A percentile compares a stretch with the other conserved stretches of the same genome.
Conservation (phyloP, 768 basidiomycete species). For the Pleurotus tuoliensis region DNA sequence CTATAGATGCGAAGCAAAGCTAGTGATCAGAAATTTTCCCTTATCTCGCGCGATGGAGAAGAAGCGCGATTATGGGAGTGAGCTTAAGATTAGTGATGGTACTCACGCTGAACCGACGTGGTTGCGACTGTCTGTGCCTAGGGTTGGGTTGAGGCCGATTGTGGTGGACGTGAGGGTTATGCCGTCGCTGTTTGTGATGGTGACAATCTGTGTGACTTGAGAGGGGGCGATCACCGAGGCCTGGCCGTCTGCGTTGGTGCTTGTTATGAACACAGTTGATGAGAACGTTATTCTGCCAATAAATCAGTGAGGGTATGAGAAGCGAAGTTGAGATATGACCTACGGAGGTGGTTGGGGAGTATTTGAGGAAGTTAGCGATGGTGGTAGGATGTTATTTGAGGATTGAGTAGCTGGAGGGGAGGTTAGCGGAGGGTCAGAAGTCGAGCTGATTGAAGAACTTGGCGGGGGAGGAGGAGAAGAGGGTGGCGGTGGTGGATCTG, state of each 20-base stretch:
- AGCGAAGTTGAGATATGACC: slow-evolving; percentile 15
- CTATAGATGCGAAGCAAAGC: slow-evolving; percentile 28
- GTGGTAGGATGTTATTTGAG: too few species aligned
- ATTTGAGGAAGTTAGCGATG: too few species aligned
- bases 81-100: not conserved
- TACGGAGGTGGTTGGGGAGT: slow-evolving; percentile 16
- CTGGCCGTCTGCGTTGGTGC: slow-evolving; percentile 55
- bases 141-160: slow-evolving; percentile 67
- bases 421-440: slow-evolving; percentile 5
- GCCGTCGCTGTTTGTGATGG: slow-evolving; percentile 54
- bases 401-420: not conserved
- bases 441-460: not conserved
- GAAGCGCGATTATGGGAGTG: not conserved
- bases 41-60: too few species aligned
- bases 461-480: slow-evolving; percentile 9
- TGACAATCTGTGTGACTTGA: slow-evolving; percentile 52
- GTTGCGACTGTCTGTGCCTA: slow-evolving; percentile 44
- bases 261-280: slow-evolving; percentile 51
- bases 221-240: slow-evolving; percentile 49
- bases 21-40: not conserved
- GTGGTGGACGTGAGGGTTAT: slow-evolving; percentile 55
- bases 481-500: slow-evolving; percentile 10
- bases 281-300: slow-evolving; percentile 46
- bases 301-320: slow-evolving; percentile 1
- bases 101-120: slow-evolving; percentile 49